phyloP scores from a whole-genome alignment of 2,329 filamentous ascomycete genomes.

The Colletotrichum liaoningense region DNA sequence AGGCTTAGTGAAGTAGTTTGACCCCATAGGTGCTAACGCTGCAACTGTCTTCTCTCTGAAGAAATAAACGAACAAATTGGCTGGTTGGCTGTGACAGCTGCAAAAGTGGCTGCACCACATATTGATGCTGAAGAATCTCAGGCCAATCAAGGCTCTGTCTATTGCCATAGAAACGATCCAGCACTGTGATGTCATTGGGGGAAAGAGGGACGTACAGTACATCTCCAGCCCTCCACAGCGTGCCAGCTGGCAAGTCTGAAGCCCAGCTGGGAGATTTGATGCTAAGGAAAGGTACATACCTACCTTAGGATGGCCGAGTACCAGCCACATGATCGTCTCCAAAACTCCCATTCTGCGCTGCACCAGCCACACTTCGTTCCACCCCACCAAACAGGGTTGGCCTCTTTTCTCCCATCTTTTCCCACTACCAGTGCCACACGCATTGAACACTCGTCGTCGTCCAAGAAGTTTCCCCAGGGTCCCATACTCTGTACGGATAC shows the following conservation, averaged over 20 bases:
- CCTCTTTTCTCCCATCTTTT: neutral
- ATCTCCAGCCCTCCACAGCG: neutral
- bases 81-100: too few relatives aligned
- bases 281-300: too few relatives aligned
- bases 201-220: neutral
- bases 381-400: neutral
- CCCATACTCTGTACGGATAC: neutral
- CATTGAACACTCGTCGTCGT: neutral
- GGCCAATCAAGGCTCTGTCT: neutral
- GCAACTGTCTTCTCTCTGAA: too few relatives aligned
- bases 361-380: slow-evolving; percentile 6
- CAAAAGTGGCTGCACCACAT: neutral
- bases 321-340: neutral
- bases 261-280: too few relatives aligned
- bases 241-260: too few relatives aligned
- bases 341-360: neutral
- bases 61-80: too few relatives aligned
- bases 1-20: neutral
- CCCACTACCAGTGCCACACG: neutral
- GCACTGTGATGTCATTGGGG: slow-evolving; percentile 20
- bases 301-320: too few relatives aligned
- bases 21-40: too few relatives aligned
- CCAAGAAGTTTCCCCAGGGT: slow-evolving; percentile 13
- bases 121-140: neutral
- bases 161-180: slow-evolving; percentile 21